phyloP scores from a whole-genome alignment of 1,284 basidiomycete genomes.

The Mycosarcoma mackinlayi region DNA sequence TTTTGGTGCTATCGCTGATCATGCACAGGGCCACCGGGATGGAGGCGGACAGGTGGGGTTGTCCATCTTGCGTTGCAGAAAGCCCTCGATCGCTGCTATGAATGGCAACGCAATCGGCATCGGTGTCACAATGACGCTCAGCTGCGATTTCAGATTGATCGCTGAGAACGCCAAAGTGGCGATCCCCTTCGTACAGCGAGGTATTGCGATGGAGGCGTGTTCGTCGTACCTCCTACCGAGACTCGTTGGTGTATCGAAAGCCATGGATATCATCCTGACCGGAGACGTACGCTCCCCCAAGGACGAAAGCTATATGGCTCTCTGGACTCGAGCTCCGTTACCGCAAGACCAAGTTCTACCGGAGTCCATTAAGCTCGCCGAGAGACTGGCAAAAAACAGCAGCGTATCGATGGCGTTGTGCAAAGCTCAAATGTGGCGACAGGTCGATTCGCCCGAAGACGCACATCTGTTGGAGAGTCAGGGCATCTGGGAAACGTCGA shows the following conservation, averaged over 20 bases:
- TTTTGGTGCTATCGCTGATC: conserved; percentile 45
- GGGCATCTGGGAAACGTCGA: conserved; percentile 43
- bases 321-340: conserved; percentile 38
- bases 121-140: conserved; percentile 54
- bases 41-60: conserved; percentile 48
- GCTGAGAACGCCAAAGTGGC: conserved; percentile 53
- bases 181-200: conserved; percentile 57
- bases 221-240: conserved; percentile 51
- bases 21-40: conserved; percentile 48
- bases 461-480: conserved; percentile 54
- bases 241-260: conserved; percentile 51
- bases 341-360: conserved; percentile 43
- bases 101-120: conserved; percentile 62
- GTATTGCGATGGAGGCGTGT: conserved; percentile 57
- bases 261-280: conserved; percentile 53
- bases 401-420: conserved; percentile 53
- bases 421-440: conserved; percentile 54
- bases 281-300: conserved; percentile 47
- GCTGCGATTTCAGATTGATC: conserved; percentile 47
- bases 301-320: conserved; percentile 21
- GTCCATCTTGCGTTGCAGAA: conserved; percentile 51
- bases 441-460: conserved; percentile 44
- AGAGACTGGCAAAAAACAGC: conserved; percentile 50
- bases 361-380: conserved; percentile 39
- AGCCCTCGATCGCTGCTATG: conserved; percentile 55